Evolutionary conservation across 306 rosid species (phyloP).

Genomic region (Castanopsis chinensis): DNA sequence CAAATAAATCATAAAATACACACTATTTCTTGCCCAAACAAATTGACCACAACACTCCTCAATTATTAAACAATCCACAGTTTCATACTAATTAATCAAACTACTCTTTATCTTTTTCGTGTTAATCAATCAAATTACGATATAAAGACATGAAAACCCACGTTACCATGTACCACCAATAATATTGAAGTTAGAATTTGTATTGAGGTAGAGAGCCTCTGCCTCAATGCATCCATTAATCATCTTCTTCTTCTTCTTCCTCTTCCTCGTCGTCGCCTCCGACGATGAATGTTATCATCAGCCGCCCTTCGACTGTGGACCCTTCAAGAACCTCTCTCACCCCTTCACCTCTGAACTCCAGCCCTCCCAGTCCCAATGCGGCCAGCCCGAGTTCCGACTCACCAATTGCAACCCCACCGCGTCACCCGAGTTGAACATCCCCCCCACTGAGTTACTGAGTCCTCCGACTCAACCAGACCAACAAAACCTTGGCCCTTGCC

Average conservation of each 20-base stretch:
- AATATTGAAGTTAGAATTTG: accelerated
- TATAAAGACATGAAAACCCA: too few species aligned
- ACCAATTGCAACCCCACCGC: slow-evolving; percentile 17
- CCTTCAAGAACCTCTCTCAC: slow-evolving; percentile 38
- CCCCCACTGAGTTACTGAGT: slow-evolving; percentile 33
- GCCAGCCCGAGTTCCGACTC: slow-evolving; percentile 43
- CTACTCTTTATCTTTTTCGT: accelerated
- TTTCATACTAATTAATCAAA: accelerated
- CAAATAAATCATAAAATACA: too few species aligned
- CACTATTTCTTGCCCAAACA: too few species aligned
- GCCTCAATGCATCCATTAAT: not conserved
- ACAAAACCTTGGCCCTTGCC: slow-evolving; percentile 31
- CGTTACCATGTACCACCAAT: too few species aligned
- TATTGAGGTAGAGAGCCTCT: not conserved
- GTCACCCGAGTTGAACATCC: slow-evolving; percentile 33
- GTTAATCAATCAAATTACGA: too few species aligned
- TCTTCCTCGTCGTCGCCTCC: too few species aligned
- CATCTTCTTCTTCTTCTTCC: too few species aligned
- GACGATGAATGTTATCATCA: too few species aligned
- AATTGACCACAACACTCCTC: accelerated
- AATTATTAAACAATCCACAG: too few species aligned
- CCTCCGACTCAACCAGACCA: slow-evolving; percentile 25
- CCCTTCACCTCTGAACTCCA: slow-evolving; percentile 42
- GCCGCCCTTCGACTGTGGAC: not conserved
- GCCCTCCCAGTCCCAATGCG: slow-evolving; percentile 40